phyloP scores from a whole-genome alignment of 2,329 filamentous ascomycete genomes.

The Colletotrichum endophyticum region DNA sequence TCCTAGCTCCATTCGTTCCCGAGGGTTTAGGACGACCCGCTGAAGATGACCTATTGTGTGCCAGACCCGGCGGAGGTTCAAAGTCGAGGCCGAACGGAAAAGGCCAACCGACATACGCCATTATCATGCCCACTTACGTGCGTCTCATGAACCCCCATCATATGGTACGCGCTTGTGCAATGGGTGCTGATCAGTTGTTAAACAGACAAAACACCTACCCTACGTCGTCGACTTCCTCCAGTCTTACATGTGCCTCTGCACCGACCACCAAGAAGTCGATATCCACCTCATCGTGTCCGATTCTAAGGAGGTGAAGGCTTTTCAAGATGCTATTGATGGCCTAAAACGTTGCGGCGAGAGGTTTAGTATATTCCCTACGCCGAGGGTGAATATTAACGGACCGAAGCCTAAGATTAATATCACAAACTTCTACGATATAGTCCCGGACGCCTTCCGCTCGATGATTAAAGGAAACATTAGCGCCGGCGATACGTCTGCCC shows the following conservation, averaged over 20 bases:
- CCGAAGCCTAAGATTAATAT: neutral
- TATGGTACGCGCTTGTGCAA: neutral
- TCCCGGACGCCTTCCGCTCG: neutral
- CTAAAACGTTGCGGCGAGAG: neutral
- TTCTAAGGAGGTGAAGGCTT: neutral
- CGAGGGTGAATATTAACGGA: neutral
- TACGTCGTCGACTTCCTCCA: slow-evolving; percentile 1
- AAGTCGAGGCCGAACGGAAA: neutral
- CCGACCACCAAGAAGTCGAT: neutral
- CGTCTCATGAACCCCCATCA: neutral
- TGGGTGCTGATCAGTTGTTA: neutral
- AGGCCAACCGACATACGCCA: neutral
- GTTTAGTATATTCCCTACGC: neutral
- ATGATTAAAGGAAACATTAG: neutral
- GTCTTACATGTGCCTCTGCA: slow-evolving; percentile 7
- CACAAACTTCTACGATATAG: slow-evolving; percentile 2
- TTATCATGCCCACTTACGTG: slow-evolving; percentile 7
- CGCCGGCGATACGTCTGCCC: neutral
- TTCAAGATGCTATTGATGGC: neutral
- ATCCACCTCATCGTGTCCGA: slow-evolving; percentile 5
- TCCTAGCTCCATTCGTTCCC: neutral
- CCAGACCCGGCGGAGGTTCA: neutral
- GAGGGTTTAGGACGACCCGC: too few species aligned
- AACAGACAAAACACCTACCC: neutral
- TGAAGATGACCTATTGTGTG: neutral